Evolutionary conservation across 495 filamentous ascomycete genomes (phyloP), one percentile per base, ranked within the genome.

Genomic region (Neurospora cerealis): DNA sequence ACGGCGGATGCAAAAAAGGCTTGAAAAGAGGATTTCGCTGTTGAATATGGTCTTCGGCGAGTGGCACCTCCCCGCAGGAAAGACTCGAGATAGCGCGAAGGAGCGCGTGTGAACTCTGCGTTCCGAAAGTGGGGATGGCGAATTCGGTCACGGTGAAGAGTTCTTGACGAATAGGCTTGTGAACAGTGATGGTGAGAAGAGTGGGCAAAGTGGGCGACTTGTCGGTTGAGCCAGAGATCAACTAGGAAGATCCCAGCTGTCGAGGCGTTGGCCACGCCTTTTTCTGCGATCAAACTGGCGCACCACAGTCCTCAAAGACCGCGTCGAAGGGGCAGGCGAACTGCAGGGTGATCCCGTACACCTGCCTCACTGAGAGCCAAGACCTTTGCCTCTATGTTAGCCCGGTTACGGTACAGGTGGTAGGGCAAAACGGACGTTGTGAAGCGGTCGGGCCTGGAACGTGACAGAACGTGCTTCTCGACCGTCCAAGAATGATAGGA

Each of bases 181-280:
- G 42, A 72, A 73, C 44, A 70, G 69, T 62, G 71, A 42, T 70
- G 60, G 71, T n/a, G 69, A 32, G 46, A 41, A 34, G 62, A 74
- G 76, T 76, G 78, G 77, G 70, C 74, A 72, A 62, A 70, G 71
- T 70, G 66, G 72, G 75, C 70, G 75, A 70, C 71, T 77, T 71
- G 72, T 46, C 71, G 37, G 76, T 77, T 76, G 71, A 69, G 71
- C 24, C 66, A 66, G 37, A 32, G 37, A 11, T 42, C 17, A 70
- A 75, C 80, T 73, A 72, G 80, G 79, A 75, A 72, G 73, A 80
- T 77, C 77, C 79, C 62, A 74, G 78, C 74, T 74, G 44, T 74
- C 66, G 72, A 75, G 69, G 69, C 32, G 39, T 44, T 37, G 4
- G 71, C 46, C 41, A 73, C 60, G 70, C 17, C 38, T 54, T 70